These are phyloP conservation scores for Colletotrichum sp. DNA, from an alignment of 2,329 filamentous ascomycete genomes.

Conservation along the genomic window DNA sequence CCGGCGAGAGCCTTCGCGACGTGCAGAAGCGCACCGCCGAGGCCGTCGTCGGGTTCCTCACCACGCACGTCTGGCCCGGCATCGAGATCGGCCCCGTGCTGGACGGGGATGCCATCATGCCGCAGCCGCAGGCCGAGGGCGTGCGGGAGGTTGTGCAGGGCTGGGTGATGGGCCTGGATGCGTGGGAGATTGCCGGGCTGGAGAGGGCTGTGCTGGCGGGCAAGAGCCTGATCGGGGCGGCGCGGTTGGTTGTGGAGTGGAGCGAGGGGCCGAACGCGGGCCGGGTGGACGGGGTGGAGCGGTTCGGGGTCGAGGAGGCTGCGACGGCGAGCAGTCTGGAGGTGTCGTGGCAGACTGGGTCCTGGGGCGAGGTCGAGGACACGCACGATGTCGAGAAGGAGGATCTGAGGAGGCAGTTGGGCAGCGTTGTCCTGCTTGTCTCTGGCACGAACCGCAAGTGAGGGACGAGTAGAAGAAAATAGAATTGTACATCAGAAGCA, in stretches of 20 bases:
- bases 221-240: constrained; percentile 83
- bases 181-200: constrained; percentile 85
- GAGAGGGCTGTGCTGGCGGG: constrained; percentile 84
- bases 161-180: constrained; percentile 75
- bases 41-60: constrained; percentile 75
- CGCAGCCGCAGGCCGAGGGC: constrained; percentile 71
- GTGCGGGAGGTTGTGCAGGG: constrained; percentile 79
- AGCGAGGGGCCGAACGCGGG: constrained; percentile 66
- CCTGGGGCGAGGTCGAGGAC: constrained; percentile 98
- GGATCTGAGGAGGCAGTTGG: constrained; percentile 85
- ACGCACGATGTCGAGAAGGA: constrained; percentile 96
- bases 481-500: not conserved
- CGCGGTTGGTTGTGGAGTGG: constrained; percentile 84
- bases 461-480: not conserved
- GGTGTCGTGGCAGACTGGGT: constrained; percentile 85
- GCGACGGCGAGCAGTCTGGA: constrained; percentile 80
- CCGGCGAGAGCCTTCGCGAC: constrained; percentile 68
- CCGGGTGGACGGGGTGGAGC: constrained; percentile 29
- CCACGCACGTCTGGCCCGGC: constrained; percentile 80
- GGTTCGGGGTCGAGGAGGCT: constrained; percentile 84
- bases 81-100: constrained; percentile 80
- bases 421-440: constrained; percentile 83
- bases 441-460: constrained; percentile 53
- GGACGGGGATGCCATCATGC: constrained; percentile 78
- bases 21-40: constrained; percentile 73